Evolutionary conservation across 202 grass and related monocot species (phyloP), one percentile per base, ranked within the genome.

Genomic region (Schoenoplectus triqueter): DNA sequence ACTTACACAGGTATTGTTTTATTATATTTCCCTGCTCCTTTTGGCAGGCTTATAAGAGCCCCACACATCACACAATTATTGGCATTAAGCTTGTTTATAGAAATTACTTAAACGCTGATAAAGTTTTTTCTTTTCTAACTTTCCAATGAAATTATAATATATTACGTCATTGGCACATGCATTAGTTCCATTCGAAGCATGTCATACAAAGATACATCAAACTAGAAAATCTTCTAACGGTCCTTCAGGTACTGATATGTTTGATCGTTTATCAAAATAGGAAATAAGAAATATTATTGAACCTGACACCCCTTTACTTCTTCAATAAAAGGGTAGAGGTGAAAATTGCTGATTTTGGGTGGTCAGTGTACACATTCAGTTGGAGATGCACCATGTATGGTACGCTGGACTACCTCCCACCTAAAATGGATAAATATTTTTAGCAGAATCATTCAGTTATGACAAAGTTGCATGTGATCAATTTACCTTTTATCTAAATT

Each of bases 301-400:
- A 21, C 44, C 10, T 51, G 78, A 45, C 78, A 90, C 74, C 69
- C 51, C 13, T 83, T 82, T 83, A 41, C 48, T 65, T 81, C 81
- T 67, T 45, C 66, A 22, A 59, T 69, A 82, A 82, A 44, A 99
- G 96, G 96, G 96, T 0, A 31, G 93, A 95, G 56, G 55, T 96
- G 0, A 98, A 98, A 86, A 98, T 98, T 84, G 96, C 96, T 41
- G 96, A 98, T 84, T 98, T 98, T 65, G 93, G 93, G 22, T 98
- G 96, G 93, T 95, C 96, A 6, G 95, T 98, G 3, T 92, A 93
- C 95, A 88, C 73, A 78, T 83, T 83, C 54, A 95, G 96, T 57
- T 18, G 93, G 18, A 95, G 96, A 41, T 54, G 79, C 77, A 96
- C 96, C 5, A 99, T 99, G 93, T 99, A 93, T 4, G 96, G 96